These are phyloP conservation scores for Bacidia rubella DNA, from an alignment of 495 filamentous ascomycete genomes.

Conservation along the genomic window DNA sequence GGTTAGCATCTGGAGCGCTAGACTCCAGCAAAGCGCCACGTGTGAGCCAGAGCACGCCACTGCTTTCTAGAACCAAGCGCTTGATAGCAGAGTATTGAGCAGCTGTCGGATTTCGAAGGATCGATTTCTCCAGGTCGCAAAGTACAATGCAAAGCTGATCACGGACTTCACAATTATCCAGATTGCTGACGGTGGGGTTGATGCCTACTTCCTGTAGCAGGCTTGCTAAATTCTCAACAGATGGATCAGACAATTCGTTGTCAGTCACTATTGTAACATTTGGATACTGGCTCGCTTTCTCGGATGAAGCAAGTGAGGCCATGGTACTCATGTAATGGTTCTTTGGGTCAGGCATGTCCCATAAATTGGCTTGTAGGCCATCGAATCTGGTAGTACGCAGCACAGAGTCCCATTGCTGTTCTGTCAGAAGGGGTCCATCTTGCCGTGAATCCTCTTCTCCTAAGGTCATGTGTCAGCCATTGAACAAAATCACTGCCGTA, in stretches of 20 bases:
- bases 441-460: background rate
- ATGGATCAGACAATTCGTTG: background rate
- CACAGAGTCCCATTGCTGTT: slow-evolving; percentile 6
- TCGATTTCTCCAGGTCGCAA: slow-evolving; percentile 4
- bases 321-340: slow-evolving; percentile 1
- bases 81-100: slow-evolving; percentile 16
- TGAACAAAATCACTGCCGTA: background rate
- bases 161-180: background rate
- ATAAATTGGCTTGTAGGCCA: background rate
- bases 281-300: background rate
- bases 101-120: slow-evolving; percentile 5
- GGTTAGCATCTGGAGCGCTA: slow-evolving; percentile 15
- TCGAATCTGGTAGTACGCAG: background rate
- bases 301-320: background rate
- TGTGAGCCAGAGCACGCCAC: slow-evolving; percentile 23
- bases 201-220: background rate
- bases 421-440: background rate
- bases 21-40: slow-evolving; percentile 14
- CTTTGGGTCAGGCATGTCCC: slow-evolving; percentile 2
- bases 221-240: background rate
- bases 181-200: background rate
- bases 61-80: slow-evolving; percentile 14
- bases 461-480: background rate
- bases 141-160: slow-evolving; percentile 19
- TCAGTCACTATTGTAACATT: background rate